Evolutionary conservation across 495 filamentous ascomycete genomes (phyloP), one percentile per base, ranked within the genome.

Genomic region (Penicillium ochrochloron): DNA sequence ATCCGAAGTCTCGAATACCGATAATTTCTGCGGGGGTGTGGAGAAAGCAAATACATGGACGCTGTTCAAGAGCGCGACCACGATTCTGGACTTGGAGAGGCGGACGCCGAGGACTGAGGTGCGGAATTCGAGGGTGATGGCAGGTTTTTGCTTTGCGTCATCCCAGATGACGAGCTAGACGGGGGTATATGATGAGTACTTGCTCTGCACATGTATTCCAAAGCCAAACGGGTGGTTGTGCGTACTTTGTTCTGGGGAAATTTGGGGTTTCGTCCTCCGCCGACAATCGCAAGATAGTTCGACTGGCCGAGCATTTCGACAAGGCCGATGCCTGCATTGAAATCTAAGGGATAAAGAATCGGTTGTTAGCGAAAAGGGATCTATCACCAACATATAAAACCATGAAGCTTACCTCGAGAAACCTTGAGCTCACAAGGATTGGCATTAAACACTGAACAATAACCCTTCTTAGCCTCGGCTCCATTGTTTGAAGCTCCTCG

Each of bases 221-320:
- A n/a, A 1, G 19, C 12, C 12, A 14, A 27, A 33, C 5, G 31
- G 31, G 31, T 33, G 27, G 2, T 31, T 33, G 37, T 9, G 51
- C 79, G 71, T 68, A 90, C 93, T 79, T 96, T 97, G 79, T 96
- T 96, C 65, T 88, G 86, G 0, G 92, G 88, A 68, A 92, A 95
- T 67, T 94, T 94, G 48, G 94, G 93, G 62, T 89, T 86, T 66
- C 84, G 89, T 42, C 95, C 94, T 60, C 95, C 95, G 59, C 94
- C 93, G 31, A 97, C 92, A 31, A 97, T 86, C 23, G 92, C 95
- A 25, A 98, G 81, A 73, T 90, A 96, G 76, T 94, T 95, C 55
- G 90, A 89, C 67, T 90, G 89, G 59, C 91, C 91, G 60, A 97
- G 88, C 92, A 97, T 96, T 73, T 91, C 88, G 15, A 88, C 93